Evolutionary conservation across 2,329 filamentous ascomycete species (phyloP), one percentile per base, ranked within the genome.

Genomic region (Lecanoromycetidae sp.): DNA sequence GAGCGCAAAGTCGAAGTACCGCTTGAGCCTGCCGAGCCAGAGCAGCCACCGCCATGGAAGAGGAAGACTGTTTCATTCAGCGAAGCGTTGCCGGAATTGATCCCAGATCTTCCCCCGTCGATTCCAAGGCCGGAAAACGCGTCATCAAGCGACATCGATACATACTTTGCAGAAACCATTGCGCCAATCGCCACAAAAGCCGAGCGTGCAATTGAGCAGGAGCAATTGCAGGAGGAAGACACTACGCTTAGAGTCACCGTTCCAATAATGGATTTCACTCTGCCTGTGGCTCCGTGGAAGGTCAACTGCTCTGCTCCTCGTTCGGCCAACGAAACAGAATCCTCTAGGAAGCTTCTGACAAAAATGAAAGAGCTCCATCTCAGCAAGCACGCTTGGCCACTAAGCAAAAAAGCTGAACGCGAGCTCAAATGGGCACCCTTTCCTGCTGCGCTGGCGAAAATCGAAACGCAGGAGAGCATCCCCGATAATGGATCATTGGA

Each of bases 351-450:
- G 12, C 58, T 66, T 9, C 48, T 68, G 10, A 43, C 60, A 3
- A 58, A 61, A 27, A 61, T 63, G n/a, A 61, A 59, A 52, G 55
- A 55, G n/a, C 57, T 59, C 29, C 54, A 62, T 20, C 48, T 63
- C 23, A 61, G 52, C 37, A 36, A 56, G 17, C 54, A 57, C 29
- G 50, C 49, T 9, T 76, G 72, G 71, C 59, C 57, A 49, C 64
- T 64, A 3, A 48, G 64, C 4, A 61, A 61, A 4, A 62, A 60
- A 38, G 51, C 68, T 4, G 63, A 71, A 27, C 56, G 61, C 23
- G 58, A 61, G 3, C 53, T 77, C 9, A 60, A 54, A 3, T 77
- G 72, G 72, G 59, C 50, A 22, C 69, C 72, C 3, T 74, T 76
- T 45, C 61, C 65, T 2, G 57, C 57, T 3, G 61, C 65, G n/a